These are phyloP conservation scores for Dictyostelium intermedium DNA, from an alignment of 78 protist species.

Conservation along the genomic window DNA sequence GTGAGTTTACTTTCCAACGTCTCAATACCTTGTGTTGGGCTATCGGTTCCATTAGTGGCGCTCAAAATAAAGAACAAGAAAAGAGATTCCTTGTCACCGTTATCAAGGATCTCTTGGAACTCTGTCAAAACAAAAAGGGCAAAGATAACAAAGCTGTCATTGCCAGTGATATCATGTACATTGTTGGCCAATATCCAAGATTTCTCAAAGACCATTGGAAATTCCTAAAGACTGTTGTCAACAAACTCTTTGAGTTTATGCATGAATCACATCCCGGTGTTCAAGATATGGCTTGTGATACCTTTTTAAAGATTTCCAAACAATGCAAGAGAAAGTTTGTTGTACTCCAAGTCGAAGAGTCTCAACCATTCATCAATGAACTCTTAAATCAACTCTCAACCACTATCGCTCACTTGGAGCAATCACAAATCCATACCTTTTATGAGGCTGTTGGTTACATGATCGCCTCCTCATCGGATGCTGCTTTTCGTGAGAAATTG, in stretches of 20 bases:
- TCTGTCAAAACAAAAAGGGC: slow-evolving; percentile 94
- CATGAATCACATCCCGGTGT: slow-evolving; percentile 99
- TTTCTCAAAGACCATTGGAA: slow-evolving; percentile 98
- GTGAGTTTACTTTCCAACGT: slow-evolving; percentile 87
- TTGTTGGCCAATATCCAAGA: slow-evolving; percentile 99
- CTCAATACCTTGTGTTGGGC: slow-evolving; percentile 99
- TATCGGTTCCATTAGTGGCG: slow-evolving; percentile 98
- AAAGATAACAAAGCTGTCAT: slow-evolving; percentile 99
- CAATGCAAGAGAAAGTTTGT: slow-evolving; percentile 95
- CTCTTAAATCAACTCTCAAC: slow-evolving; percentile 77
- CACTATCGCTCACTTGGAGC: slow-evolving; percentile 86
- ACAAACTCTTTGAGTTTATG: slow-evolving; percentile 99
- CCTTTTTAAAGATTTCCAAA: slow-evolving; percentile 98
- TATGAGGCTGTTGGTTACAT: slow-evolving; percentile 97
- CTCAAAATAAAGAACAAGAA: slow-evolving; percentile 93
- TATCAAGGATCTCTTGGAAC: slow-evolving; percentile 95
- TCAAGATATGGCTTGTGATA: slow-evolving; percentile 99
- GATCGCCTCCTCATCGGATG: slow-evolving; percentile 82
- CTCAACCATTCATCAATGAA: slow-evolving; percentile 93
- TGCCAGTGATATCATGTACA: slow-evolving; percentile 99
- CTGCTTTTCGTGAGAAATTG: slow-evolving; percentile 70
- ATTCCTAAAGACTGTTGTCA: slow-evolving; percentile 98
- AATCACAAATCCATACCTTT: slow-evolving; percentile 94
- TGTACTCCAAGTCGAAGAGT: slow-evolving; percentile 84
- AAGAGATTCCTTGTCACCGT: slow-evolving; percentile 98